These are phyloP conservation scores for Leccinum incarnatum DNA, from an alignment of 768 basidiomycete species.

Conservation along the genomic window DNA sequence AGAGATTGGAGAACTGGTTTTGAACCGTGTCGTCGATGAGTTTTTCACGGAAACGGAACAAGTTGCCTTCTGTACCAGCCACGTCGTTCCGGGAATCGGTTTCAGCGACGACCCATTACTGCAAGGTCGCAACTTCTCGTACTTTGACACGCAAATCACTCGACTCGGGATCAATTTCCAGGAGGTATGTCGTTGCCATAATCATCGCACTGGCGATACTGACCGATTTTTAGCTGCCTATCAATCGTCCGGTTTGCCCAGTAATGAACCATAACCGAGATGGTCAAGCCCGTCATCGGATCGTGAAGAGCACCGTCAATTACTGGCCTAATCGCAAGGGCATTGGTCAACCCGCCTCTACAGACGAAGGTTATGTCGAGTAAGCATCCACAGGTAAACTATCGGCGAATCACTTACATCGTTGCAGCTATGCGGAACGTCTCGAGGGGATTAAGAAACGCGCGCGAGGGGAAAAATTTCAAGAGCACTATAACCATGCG, in stretches of 20 bases:
- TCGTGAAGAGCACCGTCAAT: constrained; percentile 58
- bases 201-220: not conserved
- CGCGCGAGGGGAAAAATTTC: constrained; percentile 69
- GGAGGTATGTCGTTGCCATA: constrained; percentile 38
- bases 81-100: constrained; percentile 60
- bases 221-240: constrained; percentile 53
- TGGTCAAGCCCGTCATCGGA: constrained; percentile 55
- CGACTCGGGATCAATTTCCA: constrained; percentile 82
- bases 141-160: constrained; percentile 81
- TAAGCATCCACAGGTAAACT: constrained; percentile 24
- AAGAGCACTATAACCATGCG: constrained; percentile 72
- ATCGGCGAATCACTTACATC: constrained; percentile 9
- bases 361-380: constrained; percentile 53
- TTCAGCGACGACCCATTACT: constrained; percentile 77
- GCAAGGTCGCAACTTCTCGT: constrained; percentile 85
- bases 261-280: constrained; percentile 69
- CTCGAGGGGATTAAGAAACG: constrained; percentile 55
- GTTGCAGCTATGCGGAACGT: constrained; percentile 45
- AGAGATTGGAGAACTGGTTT: constrained; percentile 71
- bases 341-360: constrained; percentile 45
- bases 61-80: constrained; percentile 78
- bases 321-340: constrained; percentile 81
- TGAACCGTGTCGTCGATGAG: constrained; percentile 63
- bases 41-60: constrained; percentile 89
- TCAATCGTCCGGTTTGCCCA: constrained; percentile 78